Percentiles rank a stretch among this genome's conserved stretches.
Conservation (phyloP, 495 filamentous ascomycete species). For the Daldinia vernicosa region DNA sequence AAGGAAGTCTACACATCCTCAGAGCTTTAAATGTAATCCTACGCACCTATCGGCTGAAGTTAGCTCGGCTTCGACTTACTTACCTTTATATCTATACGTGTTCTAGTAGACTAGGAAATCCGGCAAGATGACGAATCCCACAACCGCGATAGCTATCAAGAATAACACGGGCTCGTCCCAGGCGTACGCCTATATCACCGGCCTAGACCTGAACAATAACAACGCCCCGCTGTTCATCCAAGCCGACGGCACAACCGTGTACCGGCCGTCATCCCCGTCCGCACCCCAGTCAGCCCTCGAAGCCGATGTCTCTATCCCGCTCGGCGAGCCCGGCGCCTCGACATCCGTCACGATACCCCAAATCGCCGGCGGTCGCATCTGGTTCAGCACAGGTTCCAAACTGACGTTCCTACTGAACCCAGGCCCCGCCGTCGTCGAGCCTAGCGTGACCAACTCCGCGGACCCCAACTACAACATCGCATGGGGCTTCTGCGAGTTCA, state of each 20-base stretch:
- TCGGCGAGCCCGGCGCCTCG: constrained; percentile 68
- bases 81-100: background rate
- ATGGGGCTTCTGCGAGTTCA: constrained; percentile 81
- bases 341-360: constrained; percentile 71
- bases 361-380: constrained; percentile 73
- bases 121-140: constrained; percentile 53
- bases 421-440: constrained; percentile 74
- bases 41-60: constrained; percentile 1
- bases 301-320: constrained; percentile 67
- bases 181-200: constrained; percentile 77
- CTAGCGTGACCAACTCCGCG: constrained; percentile 68
- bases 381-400: constrained; percentile 65
- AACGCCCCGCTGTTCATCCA: constrained; percentile 68
- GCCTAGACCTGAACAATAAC: constrained; percentile 67
- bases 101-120: background rate
- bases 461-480: constrained; percentile 71
- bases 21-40: background rate
- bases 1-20: constrained; percentile 1
- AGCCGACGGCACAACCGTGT: constrained; percentile 59
- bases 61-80: constrained; percentile 2
- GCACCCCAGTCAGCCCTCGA: constrained; percentile 50
- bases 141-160: constrained; percentile 65
- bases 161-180: constrained; percentile 69
- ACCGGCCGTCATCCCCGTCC: constrained; percentile 47
- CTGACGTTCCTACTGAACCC: constrained; percentile 78